Evolutionary conservation across 2,329 filamentous ascomycete species (phyloP).

Genomic region (Didymellaceae sp.): DNA sequence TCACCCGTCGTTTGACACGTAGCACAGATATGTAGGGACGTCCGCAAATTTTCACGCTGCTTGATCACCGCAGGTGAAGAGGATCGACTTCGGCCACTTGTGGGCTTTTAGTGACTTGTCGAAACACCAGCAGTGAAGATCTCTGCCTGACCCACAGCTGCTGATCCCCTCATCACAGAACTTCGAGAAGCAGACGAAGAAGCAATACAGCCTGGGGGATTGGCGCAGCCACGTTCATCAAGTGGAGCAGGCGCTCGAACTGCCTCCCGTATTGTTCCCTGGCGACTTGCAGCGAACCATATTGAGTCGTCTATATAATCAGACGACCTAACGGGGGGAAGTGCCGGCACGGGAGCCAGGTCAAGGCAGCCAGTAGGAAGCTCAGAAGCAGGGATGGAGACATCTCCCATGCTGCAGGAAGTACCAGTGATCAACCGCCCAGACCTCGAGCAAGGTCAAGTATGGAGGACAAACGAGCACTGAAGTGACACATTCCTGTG

Average conservation of each 20-base stretch:
- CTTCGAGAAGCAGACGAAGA: background rate
- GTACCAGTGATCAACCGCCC: conserved; percentile 1
- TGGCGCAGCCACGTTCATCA: background rate
- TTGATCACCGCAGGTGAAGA: conserved; percentile 9
- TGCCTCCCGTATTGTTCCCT: background rate
- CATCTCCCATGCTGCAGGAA: conserved; percentile 8
- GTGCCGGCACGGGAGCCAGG: conserved; percentile 10
- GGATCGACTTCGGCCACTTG: too few species aligned
- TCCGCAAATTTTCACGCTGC: conserved; percentile 14
- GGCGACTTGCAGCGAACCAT: conserved; percentile 1
- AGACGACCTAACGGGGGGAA: conserved; percentile 3
- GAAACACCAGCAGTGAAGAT: background rate
- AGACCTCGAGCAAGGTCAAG: conserved; percentile 15
- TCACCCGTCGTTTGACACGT: conserved; percentile 16
- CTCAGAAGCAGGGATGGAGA: background rate
- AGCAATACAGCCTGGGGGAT: background rate
- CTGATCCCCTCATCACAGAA: background rate
- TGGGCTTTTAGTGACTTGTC: conserved; percentile 1
- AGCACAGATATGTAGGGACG: conserved; percentile 16
- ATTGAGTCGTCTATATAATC: background rate
- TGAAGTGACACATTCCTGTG: conserved; percentile 9
- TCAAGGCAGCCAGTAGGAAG: conserved; percentile 1
- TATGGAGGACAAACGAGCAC: conserved; percentile 7
- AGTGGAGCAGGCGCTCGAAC: background rate
- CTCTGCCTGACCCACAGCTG: background rate